Conservation (phyloP, 257 asterid species). For the Solanum bulbocastanum region DNA sequence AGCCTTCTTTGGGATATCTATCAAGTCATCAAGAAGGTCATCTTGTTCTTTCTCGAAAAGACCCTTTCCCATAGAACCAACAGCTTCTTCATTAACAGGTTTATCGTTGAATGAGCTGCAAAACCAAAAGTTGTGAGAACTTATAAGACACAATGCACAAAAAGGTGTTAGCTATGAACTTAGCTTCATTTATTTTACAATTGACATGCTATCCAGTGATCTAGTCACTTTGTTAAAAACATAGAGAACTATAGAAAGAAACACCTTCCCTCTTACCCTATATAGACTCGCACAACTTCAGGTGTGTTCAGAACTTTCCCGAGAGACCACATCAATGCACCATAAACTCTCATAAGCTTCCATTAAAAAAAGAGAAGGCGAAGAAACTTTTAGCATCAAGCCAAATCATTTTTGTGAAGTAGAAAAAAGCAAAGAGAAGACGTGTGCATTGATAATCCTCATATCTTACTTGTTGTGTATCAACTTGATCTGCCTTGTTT, state of each 20-base stretch:
- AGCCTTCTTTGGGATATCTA: conserved; percentile 91
- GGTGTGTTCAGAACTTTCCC: conserved; percentile 93
- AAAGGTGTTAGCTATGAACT: background rate
- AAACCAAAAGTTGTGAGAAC: background rate
- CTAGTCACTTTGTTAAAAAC: background rate
- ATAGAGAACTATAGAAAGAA: background rate
- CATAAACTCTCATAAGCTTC: conserved; percentile 96
- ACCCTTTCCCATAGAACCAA: conserved; percentile 71
- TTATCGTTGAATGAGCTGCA: conserved; percentile 83
- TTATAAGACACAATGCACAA: background rate
- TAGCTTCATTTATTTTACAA: background rate
- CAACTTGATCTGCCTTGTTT: conserved; percentile 96
- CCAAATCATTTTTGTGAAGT: background rate
- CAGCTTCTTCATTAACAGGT: conserved; percentile 49
- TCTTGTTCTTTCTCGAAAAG: conserved; percentile 94
- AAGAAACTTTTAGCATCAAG: background rate
- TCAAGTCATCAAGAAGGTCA: conserved; percentile 76
- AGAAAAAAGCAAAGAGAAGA: background rate
- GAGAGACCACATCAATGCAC: conserved; percentile 99
- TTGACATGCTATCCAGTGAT: background rate
- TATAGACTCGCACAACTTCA: conserved; percentile 86
- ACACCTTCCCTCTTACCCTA: conserved; percentile 46
- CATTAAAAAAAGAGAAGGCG: background rate
- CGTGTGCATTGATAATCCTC: background rate
- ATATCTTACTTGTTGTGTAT: conserved; percentile 70